phyloP scores from a whole-genome alignment of 345 rosid genomes.

The Citrus medica region DNA sequence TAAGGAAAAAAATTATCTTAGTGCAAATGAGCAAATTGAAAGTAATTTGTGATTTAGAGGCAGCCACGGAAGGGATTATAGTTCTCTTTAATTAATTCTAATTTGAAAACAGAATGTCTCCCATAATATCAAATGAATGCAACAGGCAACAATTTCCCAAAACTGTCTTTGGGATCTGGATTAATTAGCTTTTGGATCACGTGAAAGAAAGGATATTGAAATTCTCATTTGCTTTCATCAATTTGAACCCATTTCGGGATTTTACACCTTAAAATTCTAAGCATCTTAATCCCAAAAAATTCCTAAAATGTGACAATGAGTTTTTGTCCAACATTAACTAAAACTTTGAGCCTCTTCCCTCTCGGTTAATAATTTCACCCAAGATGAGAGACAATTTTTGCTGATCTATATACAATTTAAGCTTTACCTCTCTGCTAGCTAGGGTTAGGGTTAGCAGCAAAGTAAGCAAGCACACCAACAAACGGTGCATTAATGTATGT shows the following conservation, averaged over 20 bases:
- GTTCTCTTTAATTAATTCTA: no score
- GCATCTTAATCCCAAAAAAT: no score
- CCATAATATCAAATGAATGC: no score
- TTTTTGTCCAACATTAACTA: conserved; percentile 5
- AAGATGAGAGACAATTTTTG: conserved; percentile 49
- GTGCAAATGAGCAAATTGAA: not conserved
- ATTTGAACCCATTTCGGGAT: not conserved
- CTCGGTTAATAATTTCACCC: conserved; percentile 18
- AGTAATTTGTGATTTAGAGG: no score
- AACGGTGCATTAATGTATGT: conserved; percentile 96
- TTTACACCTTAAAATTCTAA: not conserved
- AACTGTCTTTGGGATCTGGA: not conserved
- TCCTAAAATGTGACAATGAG: not conserved
- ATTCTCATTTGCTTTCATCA: not conserved
- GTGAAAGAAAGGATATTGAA: not conserved
- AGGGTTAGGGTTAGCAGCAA: conserved; percentile 70
- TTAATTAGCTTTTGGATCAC: not conserved
- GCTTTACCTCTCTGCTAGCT: conserved; percentile 10
- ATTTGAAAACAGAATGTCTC: no score
- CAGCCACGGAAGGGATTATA: no score
- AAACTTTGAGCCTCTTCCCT: conserved; percentile 30
- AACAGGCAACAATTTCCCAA: no score
- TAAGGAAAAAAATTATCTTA: no score
- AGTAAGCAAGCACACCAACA: conserved; percentile 88
- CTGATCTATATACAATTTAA: conserved; percentile 13